Evolutionary conservation across 495 filamentous ascomycete genomes (phyloP), one percentile per base, ranked within the genome.

Genomic region (Lichina pygmaea): DNA sequence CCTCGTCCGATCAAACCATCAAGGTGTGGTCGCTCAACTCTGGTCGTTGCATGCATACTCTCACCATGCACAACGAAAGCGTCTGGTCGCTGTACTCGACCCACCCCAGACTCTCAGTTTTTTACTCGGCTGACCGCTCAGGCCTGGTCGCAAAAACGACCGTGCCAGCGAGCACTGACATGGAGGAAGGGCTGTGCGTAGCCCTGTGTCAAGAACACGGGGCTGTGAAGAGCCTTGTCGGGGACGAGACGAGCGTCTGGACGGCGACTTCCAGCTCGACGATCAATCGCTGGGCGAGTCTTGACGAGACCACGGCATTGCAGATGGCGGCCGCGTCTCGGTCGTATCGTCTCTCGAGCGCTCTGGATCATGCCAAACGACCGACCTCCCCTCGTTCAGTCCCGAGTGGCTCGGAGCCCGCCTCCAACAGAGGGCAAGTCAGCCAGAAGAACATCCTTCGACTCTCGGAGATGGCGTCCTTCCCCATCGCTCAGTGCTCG

Each of bases 31-130:
- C 84, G 43, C 71, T 94, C 42, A 85, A 82, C 2, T 86, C 83
- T 9, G 89, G 86, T 34, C 70, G 89, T 48, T 95, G 89, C 65
- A 81, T 94, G 77, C 80, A 94, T 60, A 97, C 91, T 6, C 66
- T 97, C 45, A 93, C 85, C 12, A 95, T 95, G 89, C 89, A 97
- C 57, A 92, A 89, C 56, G 83, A 91, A 53, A 93, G 85, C 56
- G 86, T 97, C 15, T 97, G 89, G 89, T 89, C 84, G 31, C 67
- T 97, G 15, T 91, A 78, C 54, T 93, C 89, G 0, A 75, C 86
- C 44, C 72, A 93, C 52, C 85, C 85, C 7, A 65, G 77, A 41
- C 68, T 97, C 3, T 77, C 77, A 5, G 71, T 93, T 10, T 93
- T 95, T 56, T 93, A 94, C 60, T 94, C 86, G 33, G 81, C 79